These are phyloP conservation scores for Marasmius fiardii DNA, from an alignment of 1,284 basidiomycete species.

Conservation along the genomic window DNA sequence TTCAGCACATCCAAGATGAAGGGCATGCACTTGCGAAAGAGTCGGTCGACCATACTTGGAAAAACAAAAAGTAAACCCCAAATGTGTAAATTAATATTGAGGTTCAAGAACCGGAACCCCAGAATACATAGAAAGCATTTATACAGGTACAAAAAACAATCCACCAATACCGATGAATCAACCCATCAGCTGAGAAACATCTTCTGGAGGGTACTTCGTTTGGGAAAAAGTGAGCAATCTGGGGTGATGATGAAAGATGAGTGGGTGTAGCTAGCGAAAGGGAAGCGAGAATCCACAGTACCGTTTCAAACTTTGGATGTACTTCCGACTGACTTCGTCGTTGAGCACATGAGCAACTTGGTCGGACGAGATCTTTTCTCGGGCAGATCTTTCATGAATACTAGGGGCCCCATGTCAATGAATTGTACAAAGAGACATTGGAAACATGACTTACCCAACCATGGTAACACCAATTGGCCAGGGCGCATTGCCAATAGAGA, in stretches of 20 bases:
- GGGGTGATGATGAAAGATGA: constrained; percentile 11
- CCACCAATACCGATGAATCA: constrained; percentile 32
- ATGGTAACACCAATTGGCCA: constrained; percentile 99
- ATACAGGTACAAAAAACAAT: neutral
- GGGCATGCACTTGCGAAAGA: constrained; percentile 67
- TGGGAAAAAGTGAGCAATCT: constrained; percentile 93
- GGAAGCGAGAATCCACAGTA: constrained; percentile 48
- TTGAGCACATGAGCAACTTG: constrained; percentile 98
- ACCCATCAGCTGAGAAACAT: constrained; percentile 90
- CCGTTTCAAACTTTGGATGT: constrained; percentile 92
- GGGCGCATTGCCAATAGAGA: constrained; percentile 97
- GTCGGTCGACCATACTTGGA: neutral
- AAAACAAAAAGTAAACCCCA: neutral
- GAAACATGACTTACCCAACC: constrained; percentile 69
- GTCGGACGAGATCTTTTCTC: constrained; percentile 95
- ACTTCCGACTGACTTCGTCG: constrained; percentile 98
- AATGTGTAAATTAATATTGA: neutral
- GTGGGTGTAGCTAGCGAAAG: neutral
- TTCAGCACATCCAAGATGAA: constrained; percentile 68
- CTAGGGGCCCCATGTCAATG: constrained; percentile 36
- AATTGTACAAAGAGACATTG: neutral
- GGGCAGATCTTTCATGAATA: constrained; percentile 96
- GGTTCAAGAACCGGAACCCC: too few species aligned
- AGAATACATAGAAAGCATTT: neutral
- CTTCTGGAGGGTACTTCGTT: constrained; percentile 89